Evolutionary conservation across 495 filamentous ascomycete species (phyloP).

Genomic region (Aspergillus coremiiformis): DNA sequence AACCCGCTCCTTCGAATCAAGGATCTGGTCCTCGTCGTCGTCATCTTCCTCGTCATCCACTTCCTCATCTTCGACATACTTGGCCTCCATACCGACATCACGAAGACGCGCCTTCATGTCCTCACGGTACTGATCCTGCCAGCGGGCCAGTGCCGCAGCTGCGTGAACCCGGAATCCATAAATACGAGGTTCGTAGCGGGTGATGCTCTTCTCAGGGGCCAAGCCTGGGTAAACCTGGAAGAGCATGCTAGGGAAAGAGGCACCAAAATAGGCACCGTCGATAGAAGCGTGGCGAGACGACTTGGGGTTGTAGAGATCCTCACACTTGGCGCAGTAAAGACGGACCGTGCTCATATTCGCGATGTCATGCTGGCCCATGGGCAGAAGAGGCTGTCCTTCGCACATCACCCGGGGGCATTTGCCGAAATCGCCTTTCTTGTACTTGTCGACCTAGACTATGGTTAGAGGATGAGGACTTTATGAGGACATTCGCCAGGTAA

Average conservation of each 20-base stretch:
- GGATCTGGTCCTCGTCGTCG: conserved; percentile 27
- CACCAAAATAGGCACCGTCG: conserved; percentile 96
- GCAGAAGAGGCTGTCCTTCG: conserved; percentile 81
- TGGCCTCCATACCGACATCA: conserved; percentile 45
- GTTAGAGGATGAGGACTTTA: conserved; percentile 3
- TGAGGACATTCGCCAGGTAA: neutral
- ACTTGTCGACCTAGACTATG: conserved; percentile 77
- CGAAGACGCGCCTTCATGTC: conserved; percentile 65
- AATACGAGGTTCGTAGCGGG: conserved; percentile 79
- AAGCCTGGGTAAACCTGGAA: conserved; percentile 96
- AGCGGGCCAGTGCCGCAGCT: conserved; percentile 76
- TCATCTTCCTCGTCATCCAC: conserved; percentile 45
- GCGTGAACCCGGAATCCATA: conserved; percentile 96
- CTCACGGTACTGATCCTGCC: conserved; percentile 76
- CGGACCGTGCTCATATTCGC: conserved; percentile 82
- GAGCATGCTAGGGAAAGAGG: conserved; percentile 96
- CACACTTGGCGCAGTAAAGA: conserved; percentile 92
- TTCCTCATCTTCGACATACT: conserved; percentile 50
- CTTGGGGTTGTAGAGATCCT: conserved; percentile 98
- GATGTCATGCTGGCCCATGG: conserved; percentile 85
- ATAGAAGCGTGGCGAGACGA: conserved; percentile 91
- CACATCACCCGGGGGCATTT: conserved; percentile 97
- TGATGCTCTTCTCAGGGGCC: conserved; percentile 73
- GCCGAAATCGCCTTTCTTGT: conserved; percentile 95
- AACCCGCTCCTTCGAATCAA: conserved; percentile 26